These are phyloP conservation scores for Madurella mycetomatis DNA, from an alignment of 2,329 filamentous ascomycete species.

Conservation along the genomic window DNA sequence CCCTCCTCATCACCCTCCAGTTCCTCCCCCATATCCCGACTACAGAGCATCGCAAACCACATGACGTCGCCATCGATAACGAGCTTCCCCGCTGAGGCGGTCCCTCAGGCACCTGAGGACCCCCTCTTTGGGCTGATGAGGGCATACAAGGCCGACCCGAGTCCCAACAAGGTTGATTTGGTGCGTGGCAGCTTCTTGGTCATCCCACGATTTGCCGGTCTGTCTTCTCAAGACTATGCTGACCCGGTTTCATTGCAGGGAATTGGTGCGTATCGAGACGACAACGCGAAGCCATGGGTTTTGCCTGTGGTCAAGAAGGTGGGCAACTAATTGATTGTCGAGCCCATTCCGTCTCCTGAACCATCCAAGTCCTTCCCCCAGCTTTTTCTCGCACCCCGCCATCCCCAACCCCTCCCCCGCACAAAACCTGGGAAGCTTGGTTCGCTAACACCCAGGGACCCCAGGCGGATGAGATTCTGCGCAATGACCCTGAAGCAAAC, in stretches of 20 bases:
- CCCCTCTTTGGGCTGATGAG: constrained; percentile 90
- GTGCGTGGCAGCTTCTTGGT: constrained; percentile 45
- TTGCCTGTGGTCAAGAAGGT: constrained; percentile 96
- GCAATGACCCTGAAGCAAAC: constrained; percentile 84
- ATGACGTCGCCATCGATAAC: constrained; percentile 61
- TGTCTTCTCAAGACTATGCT: constrained; percentile 3
- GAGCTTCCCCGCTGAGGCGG: constrained; percentile 69
- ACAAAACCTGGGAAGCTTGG: constrained; percentile 2
- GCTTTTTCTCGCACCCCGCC: constrained; percentile 11
- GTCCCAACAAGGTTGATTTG: constrained; percentile 82
- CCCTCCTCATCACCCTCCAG: constrained; percentile 42
- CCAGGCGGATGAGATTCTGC: constrained; percentile 86
- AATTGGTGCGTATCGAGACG: constrained; percentile 89
- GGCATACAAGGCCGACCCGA: constrained; percentile 75
- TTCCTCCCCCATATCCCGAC: constrained; percentile 46
- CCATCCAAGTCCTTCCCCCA: not conserved
- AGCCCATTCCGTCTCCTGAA: not conserved
- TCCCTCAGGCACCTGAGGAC: constrained; percentile 91
- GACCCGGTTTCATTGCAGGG: constrained; percentile 39
- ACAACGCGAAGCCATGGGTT: constrained; percentile 96
- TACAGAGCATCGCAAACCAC: constrained; percentile 63
- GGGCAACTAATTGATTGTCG: constrained; percentile 23
- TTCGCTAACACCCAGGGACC: constrained; percentile 5
- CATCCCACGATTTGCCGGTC: not conserved
- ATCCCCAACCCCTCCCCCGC: constrained; percentile 13